Evolutionary conservation across 1,284 basidiomycete genomes (phyloP).

Genomic region (Prillingera fragicola): DNA sequence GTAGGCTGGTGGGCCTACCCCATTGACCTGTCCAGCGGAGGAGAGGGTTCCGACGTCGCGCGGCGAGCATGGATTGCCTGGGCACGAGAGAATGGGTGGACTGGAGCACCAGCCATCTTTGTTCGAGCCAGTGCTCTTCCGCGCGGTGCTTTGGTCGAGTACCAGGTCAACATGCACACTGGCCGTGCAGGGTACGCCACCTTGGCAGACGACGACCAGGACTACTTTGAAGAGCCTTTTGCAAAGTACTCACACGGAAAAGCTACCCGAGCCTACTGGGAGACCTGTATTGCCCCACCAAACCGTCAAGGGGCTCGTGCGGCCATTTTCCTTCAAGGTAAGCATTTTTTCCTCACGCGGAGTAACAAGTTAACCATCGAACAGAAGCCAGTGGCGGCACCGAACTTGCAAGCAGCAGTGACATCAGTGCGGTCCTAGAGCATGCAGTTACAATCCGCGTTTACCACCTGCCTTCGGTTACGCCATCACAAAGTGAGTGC

Average conservation of each 20-base stretch:
- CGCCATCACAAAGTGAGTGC: background rate
- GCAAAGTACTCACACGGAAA: too few relatives aligned
- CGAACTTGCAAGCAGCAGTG: background rate
- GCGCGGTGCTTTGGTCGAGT: conserved; percentile 58
- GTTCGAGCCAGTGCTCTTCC: conserved; percentile 66
- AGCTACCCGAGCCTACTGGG: conserved; percentile 17
- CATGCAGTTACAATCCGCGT: conserved; percentile 20
- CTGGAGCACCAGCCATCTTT: conserved; percentile 56
- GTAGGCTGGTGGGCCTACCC: conserved; percentile 59
- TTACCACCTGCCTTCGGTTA: conserved; percentile 18
- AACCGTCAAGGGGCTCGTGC: conserved; percentile 18
- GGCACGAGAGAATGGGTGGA: conserved; percentile 27
- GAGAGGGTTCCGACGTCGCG: conserved; percentile 49
- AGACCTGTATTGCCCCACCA: conserved; percentile 14
- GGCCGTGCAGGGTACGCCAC: too few relatives aligned
- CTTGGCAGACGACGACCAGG: conserved; percentile 15
- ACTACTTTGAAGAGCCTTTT: conserved; percentile 25
- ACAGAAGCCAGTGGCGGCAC: background rate
- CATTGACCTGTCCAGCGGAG: conserved; percentile 7
- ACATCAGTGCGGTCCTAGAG: conserved; percentile 5
- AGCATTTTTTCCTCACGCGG: too few relatives aligned
- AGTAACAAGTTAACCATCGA: too few relatives aligned
- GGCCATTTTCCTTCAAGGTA: conserved; percentile 21
- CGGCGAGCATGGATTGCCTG: conserved; percentile 49
- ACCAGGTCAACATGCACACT: conserved; percentile 48